These are phyloP conservation scores for Akanthomyces uredinophilus DNA, from an alignment of 2,329 filamentous ascomycete species.

Conservation along the genomic window DNA sequence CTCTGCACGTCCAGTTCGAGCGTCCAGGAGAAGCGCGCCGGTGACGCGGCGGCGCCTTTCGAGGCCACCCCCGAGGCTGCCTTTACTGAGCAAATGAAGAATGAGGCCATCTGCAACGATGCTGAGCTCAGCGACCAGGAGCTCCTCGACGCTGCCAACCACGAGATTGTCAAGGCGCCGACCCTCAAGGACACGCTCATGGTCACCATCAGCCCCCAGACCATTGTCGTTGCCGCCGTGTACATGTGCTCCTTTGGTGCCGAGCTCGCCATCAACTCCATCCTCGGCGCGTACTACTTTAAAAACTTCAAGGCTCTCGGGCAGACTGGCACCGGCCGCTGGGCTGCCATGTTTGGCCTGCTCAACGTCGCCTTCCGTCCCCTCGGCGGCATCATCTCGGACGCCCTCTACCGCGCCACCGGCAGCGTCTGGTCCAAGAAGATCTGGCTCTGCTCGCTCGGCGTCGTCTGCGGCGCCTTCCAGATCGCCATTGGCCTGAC, in stretches of 20 bases:
- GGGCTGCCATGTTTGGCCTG: constrained; percentile 70
- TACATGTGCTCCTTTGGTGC: constrained; percentile 60
- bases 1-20: constrained; percentile 20
- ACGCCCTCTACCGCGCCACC: constrained; percentile 41
- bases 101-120: constrained; percentile 28
- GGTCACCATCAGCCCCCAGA: constrained; percentile 49
- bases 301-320: constrained; percentile 53
- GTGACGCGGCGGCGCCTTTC: constrained; percentile 22
- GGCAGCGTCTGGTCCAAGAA: constrained; percentile 19
- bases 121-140: constrained; percentile 35
- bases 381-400: constrained; percentile 54
- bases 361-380: constrained; percentile 65
- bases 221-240: constrained; percentile 47
- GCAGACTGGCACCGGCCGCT: constrained; percentile 53
- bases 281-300: constrained; percentile 55
- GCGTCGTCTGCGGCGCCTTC: constrained; percentile 54
- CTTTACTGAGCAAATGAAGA: neutral
- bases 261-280: constrained; percentile 58
- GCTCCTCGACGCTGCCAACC: constrained; percentile 47
- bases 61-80: neutral
- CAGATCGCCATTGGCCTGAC: constrained; percentile 54
- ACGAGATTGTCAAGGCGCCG: constrained; percentile 52
- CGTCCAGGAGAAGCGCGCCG: neutral
- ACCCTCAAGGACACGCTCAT: constrained; percentile 42
- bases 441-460: constrained; percentile 39